Conservation (phyloP, 2,329 filamentous ascomycete genomes). For the Clarireedia sp. region DNA sequence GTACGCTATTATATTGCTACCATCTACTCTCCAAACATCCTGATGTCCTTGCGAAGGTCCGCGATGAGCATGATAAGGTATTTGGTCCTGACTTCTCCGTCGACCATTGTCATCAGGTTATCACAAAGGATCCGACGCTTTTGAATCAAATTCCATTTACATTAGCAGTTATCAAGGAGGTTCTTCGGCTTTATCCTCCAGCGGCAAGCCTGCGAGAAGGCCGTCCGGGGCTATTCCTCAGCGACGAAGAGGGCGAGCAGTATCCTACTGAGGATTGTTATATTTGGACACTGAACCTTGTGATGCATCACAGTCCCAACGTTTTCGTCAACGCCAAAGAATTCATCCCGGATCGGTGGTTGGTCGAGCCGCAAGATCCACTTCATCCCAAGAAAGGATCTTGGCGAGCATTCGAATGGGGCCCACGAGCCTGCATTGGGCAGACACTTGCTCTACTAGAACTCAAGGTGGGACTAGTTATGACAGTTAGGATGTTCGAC, state of each 20-base stretch:
- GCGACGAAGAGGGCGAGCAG: not conserved
- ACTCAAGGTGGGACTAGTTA: constrained; percentile 40
- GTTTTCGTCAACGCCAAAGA: not conserved
- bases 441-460: constrained; percentile 33
- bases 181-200: constrained; percentile 12
- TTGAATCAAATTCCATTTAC: constrained; percentile 13
- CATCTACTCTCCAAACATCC: constrained; percentile 9
- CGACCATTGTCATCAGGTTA: not conserved
- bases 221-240: constrained; percentile 5
- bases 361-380: not conserved
- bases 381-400: not conserved
- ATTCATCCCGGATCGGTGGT: not conserved
- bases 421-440: not conserved
- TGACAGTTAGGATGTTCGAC: constrained; percentile 32
- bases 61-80: constrained; percentile 14
- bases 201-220: constrained; percentile 12
- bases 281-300: not conserved
- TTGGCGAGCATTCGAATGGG: not conserved
- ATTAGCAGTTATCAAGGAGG: constrained; percentile 14
- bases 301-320: not conserved
- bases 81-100: constrained; percentile 7
- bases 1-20: constrained; percentile 6
- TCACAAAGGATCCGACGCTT: constrained; percentile 7
- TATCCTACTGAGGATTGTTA: constrained; percentile 9
- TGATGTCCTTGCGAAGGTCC: constrained; percentile 8